Conservation (phyloP, 768 basidiomycete genomes). For the Phanerodontia chrysosporium region DNA sequence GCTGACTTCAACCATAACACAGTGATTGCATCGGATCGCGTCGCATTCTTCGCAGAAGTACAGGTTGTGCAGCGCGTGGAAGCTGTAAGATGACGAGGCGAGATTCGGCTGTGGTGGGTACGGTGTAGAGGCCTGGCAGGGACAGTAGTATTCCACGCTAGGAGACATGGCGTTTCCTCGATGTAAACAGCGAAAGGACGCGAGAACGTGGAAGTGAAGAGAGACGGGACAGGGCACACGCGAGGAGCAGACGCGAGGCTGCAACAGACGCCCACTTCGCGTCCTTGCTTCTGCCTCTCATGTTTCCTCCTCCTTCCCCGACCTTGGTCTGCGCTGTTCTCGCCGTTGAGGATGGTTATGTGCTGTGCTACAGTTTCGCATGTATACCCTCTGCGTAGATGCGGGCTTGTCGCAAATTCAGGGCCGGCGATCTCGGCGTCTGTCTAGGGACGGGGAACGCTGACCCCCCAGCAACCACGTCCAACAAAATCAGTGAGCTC, state of each 20-base stretch:
- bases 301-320: background rate
- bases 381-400: background rate
- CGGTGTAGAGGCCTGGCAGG: conserved; percentile 58
- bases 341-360: background rate
- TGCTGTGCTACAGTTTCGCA: background rate
- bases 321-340: background rate
- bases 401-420: background rate
- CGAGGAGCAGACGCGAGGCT: background rate
- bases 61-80: conserved; percentile 79
- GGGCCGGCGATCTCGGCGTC: background rate
- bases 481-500: conserved; percentile 1
- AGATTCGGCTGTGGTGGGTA: conserved; percentile 72
- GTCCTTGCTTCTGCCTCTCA: background rate
- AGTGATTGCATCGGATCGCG: conserved; percentile 87
- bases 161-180: conserved; percentile 32
- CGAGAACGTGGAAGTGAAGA: background rate
- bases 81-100: conserved; percentile 72
- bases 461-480: background rate
- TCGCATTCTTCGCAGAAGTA: conserved; percentile 99
- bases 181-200: background rate
- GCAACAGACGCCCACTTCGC: background rate
- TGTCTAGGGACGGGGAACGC: background rate
- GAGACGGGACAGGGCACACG: background rate
- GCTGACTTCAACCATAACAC: conserved; percentile 89
- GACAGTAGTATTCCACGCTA: conserved; percentile 62